phyloP scores from a whole-genome alignment of 192 early-diverging fungal species.

The Dimargaris verticillata region DNA sequence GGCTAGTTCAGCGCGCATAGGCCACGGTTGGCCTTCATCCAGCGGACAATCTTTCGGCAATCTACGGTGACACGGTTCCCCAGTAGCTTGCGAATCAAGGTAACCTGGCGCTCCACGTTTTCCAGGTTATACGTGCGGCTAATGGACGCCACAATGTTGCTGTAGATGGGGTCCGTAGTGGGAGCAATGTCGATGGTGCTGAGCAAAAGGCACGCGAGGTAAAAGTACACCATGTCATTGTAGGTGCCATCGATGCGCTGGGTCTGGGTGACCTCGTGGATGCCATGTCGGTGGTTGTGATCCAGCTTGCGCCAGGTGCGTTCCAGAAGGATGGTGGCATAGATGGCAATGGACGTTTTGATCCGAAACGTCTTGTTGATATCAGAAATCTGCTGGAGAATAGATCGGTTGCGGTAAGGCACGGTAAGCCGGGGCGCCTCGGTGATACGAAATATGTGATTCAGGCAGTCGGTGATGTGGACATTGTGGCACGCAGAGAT shows the following conservation, averaged over 20 bases:
- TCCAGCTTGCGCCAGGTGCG: background rate
- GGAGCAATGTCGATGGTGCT: conserved; percentile 4
- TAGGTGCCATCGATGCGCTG: background rate
- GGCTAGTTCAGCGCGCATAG: background rate
- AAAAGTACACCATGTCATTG: conserved; percentile 3
- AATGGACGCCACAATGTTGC: background rate
- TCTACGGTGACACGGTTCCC: background rate
- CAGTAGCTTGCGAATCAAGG: background rate
- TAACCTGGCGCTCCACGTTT: background rate
- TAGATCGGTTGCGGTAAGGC: background rate
- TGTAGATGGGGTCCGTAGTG: background rate
- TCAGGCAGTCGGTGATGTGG: no score
- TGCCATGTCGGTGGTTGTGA: background rate
- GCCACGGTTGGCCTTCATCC: background rate
- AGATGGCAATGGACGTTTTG: background rate
- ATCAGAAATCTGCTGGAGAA: background rate
- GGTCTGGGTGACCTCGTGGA: background rate
- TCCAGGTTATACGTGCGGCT: background rate
- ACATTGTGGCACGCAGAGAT: no score
- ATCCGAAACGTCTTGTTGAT: background rate
- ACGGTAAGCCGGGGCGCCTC: no score
- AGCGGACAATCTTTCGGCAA: background rate
- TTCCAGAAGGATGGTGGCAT: background rate
- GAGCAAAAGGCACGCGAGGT: background rate
- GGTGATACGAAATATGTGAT: no score